Evolutionary conservation across 768 basidiomycete species (phyloP), one percentile per base, ranked within the genome.

Genomic region (Mycena sanguinolenta): DNA sequence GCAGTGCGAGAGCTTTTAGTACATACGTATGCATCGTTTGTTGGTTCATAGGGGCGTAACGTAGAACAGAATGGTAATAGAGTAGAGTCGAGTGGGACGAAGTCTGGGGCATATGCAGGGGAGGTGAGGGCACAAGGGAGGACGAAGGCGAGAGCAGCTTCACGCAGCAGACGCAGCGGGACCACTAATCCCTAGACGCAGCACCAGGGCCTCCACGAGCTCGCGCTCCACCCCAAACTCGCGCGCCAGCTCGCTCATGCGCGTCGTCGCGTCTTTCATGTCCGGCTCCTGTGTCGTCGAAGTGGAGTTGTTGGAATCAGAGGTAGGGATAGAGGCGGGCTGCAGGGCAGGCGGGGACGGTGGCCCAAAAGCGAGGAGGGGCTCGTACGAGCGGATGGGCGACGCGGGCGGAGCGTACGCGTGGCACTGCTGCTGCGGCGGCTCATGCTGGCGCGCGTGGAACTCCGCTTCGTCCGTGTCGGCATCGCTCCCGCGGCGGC

Each of bases 191-290:
- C 68, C 65, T 44, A 93, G 82, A 58, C 91, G 85, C 70, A 91
- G 89, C 46, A 87, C 89, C 53, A 93, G 85, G 4, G 90, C 90
- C 75, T 92, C 87, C 53, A 93, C 88, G 30, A 93, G 77, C 50
- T 89, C 85, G 36, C 92, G 82, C 63, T 92, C 90, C 25, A 93
- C 84, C n/a, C 92, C 92, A 70, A 93, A 93, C 77, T 93, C 92
- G 73, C 84, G 85, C 27, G 92, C 92, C n/a, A 94, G 84, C 27
- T 86, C 85, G 54, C 84, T 70, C 72, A 73, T 70, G 38, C 72
- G 72, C 53, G 65, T 84, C 77, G 89, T 63, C 75, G 84, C 65
- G 60, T 72, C 75, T 49, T 59, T 64, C 23, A 9, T 34, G n/a
- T 65, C 58, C 36, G 49, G 53, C 30, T 23, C 25, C 19, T 27